These are phyloP conservation scores for Cardamine occulta DNA, from an alignment of 345 rosid species.

Conservation along the genomic window DNA sequence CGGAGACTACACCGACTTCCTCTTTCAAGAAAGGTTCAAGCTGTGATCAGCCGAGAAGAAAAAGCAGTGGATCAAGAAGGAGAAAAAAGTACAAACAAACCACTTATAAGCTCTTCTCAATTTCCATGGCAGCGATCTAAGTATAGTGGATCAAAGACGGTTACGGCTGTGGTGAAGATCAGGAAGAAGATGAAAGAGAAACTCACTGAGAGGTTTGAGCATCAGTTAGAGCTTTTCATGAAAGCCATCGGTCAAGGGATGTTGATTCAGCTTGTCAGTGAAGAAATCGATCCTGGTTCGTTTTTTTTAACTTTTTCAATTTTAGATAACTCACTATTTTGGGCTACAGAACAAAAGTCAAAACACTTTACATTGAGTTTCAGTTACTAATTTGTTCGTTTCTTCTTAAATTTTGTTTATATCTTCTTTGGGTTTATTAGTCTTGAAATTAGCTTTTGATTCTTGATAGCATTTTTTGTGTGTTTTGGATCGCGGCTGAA, in stretches of 20 bases:
- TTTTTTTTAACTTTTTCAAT: background rate
- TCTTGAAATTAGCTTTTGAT: conserved; percentile 7
- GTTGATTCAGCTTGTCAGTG: conserved; percentile 79
- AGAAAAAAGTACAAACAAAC: conserved; percentile 8
- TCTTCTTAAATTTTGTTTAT: background rate
- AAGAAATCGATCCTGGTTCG: conserved; percentile 83
- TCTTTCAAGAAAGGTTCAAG: conserved; percentile 44
- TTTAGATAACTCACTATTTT: conserved; percentile 7
- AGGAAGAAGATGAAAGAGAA: conserved; percentile 83
- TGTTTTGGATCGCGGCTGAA: background rate
- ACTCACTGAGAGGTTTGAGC: conserved; percentile 68
- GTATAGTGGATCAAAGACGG: conserved; percentile 42
- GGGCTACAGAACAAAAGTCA: conserved; percentile 27
- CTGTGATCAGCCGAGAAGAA: conserved; percentile 70
- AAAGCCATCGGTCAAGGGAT: conserved; percentile 86
- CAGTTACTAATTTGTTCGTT: conserved; percentile 7
- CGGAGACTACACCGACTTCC: conserved; percentile 12
- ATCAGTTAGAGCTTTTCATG: conserved; percentile 66
- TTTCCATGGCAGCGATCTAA: conserved; percentile 44
- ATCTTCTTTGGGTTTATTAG: background rate
- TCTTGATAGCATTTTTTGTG: conserved; percentile 14
- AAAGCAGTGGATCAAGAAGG: conserved; percentile 53
- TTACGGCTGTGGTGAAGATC: conserved; percentile 69
- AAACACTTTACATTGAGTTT: conserved; percentile 17
- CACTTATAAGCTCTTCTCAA: conserved; percentile 23